Percentiles rank a stretch among this genome's conserved stretches.
Conservation (phyloP, 2,329 filamentous ascomycete species). For the Pseudocercospora fijiensis region DNA sequence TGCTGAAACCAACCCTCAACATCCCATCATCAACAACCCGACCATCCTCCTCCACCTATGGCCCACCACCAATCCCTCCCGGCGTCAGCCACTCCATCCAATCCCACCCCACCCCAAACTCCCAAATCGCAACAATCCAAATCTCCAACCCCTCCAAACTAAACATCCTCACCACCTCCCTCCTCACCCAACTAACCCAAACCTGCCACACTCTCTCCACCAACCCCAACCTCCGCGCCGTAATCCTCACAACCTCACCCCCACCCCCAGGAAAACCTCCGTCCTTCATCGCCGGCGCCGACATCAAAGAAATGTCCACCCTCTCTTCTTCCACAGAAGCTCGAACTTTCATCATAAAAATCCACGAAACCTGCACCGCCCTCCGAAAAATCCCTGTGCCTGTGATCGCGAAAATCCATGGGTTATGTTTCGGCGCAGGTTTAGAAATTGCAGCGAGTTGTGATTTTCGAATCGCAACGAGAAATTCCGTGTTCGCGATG, state of each 20-base stretch:
- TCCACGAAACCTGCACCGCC: constrained; percentile 38
- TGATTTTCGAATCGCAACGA: constrained; percentile 41
- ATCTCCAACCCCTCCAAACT: constrained; percentile 33
- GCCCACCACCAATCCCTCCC: not conserved
- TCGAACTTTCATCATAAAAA: constrained; percentile 38
- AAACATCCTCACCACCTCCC: constrained; percentile 29
- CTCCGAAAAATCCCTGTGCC: constrained; percentile 42
- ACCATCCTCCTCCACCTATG: not conserved
- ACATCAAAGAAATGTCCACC: constrained; percentile 33
- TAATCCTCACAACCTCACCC: constrained; percentile 30
- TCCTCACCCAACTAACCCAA: constrained; percentile 26
- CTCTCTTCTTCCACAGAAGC: constrained; percentile 34
- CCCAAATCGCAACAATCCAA: constrained; percentile 27
- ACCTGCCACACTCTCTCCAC: constrained; percentile 21
- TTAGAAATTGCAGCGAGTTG: constrained; percentile 41
- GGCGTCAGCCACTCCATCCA: not conserved
- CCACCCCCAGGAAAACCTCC: constrained; percentile 28
- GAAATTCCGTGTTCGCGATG: constrained; percentile 41
- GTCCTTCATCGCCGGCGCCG: constrained; percentile 35
- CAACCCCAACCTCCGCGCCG: constrained; percentile 25
- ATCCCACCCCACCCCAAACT: not conserved
- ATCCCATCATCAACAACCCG: not conserved
- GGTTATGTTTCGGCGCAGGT: constrained; percentile 42
- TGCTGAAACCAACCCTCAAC: not conserved
- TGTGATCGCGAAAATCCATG: constrained; percentile 42